Conservation (phyloP, 805 yeast species). For the Phaffomyces opuntiae region DNA sequence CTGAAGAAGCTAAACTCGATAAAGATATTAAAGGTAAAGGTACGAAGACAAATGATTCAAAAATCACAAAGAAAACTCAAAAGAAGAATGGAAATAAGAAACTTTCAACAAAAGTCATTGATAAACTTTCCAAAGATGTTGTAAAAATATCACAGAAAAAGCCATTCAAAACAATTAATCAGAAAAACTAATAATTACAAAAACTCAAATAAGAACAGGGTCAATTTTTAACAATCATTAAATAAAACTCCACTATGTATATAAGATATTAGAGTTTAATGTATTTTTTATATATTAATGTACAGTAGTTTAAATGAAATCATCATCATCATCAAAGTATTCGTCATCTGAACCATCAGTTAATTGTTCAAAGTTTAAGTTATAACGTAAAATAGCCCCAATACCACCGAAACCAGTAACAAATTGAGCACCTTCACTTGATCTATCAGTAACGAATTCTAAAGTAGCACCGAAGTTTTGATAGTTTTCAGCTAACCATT, state of each 20-base stretch:
- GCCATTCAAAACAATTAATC: background rate
- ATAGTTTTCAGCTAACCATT: slow-evolving; percentile 98
- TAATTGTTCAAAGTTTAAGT: slow-evolving; percentile 94
- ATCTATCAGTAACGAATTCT: slow-evolving; percentile 94
- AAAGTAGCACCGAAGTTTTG: slow-evolving; percentile 89
- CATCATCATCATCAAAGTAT: slow-evolving; percentile 58
- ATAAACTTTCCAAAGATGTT: too few species aligned
- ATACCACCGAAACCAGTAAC: slow-evolving; percentile 98
- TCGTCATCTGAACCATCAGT: slow-evolving; percentile 88
- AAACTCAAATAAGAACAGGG: background rate
- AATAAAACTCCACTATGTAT: background rate
- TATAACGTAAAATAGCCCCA: slow-evolving; percentile 94
- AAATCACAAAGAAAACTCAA: background rate
- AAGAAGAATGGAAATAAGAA: too few species aligned
- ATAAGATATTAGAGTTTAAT: background rate
- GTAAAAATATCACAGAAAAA: too few species aligned
- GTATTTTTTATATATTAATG: background rate
- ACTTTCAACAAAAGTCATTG: too few species aligned
- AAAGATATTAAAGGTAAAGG: background rate
- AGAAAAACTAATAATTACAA: background rate
- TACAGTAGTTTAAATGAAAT: slow-evolving; percentile 16
- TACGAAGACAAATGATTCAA: background rate
- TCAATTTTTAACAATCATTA: slow-evolving; percentile 1
- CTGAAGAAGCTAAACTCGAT: background rate
- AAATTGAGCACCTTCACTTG: slow-evolving; percentile 98